These are phyloP conservation scores for Cenchrus purpureus DNA, from an alignment of 176 grass and related monocot species.

Conservation along the genomic window DNA sequence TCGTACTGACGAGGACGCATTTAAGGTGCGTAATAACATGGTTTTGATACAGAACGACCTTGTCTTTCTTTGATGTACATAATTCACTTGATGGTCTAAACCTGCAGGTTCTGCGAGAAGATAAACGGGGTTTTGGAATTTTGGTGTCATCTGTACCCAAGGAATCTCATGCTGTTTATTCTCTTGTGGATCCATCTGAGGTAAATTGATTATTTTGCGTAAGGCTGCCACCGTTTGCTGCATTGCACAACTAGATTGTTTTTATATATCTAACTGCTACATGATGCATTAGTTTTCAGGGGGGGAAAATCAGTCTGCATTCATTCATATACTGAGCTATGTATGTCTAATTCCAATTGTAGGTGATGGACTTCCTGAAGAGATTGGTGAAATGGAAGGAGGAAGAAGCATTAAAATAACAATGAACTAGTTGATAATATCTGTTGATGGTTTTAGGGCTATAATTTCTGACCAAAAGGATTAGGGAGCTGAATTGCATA, in stretches of 20 bases:
- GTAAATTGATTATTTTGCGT: slow-evolving; percentile 24
- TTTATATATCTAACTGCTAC: not conserved
- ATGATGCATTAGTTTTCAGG: not conserved
- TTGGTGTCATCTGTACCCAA: slow-evolving; percentile 58
- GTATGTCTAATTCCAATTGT: not conserved
- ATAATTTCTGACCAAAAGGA: slow-evolving; percentile 26
- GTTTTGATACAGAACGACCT: not conserved
- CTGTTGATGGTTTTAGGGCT: not conserved
- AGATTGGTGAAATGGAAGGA: slow-evolving; percentile 55
- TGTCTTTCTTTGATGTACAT: not conserved
- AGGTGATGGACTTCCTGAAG: slow-evolving; percentile 55
- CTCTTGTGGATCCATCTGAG: slow-evolving; percentile 55
- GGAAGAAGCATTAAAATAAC: slow-evolving; percentile 24
- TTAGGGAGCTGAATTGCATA: not conserved
- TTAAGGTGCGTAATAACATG: slow-evolving; percentile 40
- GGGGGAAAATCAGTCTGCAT: not conserved
- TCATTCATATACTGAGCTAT: not conserved
- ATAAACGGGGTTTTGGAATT: slow-evolving; percentile 56
- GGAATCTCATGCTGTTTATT: slow-evolving; percentile 52
- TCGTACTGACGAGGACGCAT: slow-evolving; percentile 61
- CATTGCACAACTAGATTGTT: not conserved
- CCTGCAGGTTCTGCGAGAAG: slow-evolving; percentile 42
- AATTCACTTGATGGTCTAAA: slow-evolving; percentile 4
- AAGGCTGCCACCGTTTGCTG: not conserved
- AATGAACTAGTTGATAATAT: slow-evolving; percentile 19